Conservation (phyloP, 495 filamentous ascomycete species). For the Bombardia bombarda region DNA sequence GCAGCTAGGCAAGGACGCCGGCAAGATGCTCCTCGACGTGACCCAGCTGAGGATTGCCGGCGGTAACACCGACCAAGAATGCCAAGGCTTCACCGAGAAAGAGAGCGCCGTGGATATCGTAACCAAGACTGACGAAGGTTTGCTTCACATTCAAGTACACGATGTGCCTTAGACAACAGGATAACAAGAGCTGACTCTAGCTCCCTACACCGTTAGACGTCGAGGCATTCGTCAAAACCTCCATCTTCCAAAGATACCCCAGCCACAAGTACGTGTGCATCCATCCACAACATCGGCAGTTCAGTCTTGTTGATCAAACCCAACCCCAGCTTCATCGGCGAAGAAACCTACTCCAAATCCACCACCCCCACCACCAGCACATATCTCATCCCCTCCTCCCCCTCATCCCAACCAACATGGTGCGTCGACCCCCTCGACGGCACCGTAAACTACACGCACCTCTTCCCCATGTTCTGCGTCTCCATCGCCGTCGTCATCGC, state of each 20-base stretch:
- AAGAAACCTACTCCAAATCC: conserved; percentile 60
- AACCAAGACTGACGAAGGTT: conserved; percentile 62
- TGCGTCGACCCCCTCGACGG: conserved; percentile 63
- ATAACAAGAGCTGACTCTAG: background rate
- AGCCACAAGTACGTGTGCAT: conserved; percentile 45
- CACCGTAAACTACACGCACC: conserved; percentile 66
- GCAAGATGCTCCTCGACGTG: conserved; percentile 47
- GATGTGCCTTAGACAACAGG: background rate
- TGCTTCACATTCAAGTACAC: conserved; percentile 7
- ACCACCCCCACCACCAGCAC: conserved; percentile 44
- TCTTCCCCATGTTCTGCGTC: conserved; percentile 68
- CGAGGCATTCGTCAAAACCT: conserved; percentile 53
- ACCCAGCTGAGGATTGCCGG: conserved; percentile 37
- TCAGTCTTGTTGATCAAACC: background rate
- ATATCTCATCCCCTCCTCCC: conserved; percentile 48
- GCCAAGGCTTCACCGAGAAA: conserved; percentile 40
- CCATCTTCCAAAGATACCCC: conserved; percentile 50
- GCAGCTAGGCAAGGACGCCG: conserved; percentile 55
- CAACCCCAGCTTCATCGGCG: conserved; percentile 54
- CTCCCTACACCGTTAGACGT: conserved; percentile 39
- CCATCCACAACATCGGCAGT: background rate
- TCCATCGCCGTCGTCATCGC: conserved; percentile 55
- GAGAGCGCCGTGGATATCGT: conserved; percentile 65
- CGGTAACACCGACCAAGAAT: conserved; percentile 6
- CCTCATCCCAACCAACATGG: conserved; percentile 57